Evolutionary conservation across 1,284 basidiomycete genomes (phyloP), one percentile per base, ranked within the genome.

Genomic region (Amanita bisporigera): DNA sequence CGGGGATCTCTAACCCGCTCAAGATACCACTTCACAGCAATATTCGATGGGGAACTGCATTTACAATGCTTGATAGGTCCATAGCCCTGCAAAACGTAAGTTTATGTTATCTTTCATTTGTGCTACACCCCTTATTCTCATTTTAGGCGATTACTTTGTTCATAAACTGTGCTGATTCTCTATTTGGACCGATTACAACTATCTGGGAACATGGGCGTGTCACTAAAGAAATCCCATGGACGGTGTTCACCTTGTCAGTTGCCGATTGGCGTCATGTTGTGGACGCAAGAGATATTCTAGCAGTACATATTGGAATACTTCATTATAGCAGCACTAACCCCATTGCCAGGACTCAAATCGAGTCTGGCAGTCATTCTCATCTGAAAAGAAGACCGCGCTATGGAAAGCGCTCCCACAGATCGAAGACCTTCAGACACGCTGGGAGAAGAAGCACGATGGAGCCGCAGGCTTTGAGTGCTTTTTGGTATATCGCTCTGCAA

Each of bases 11-110:
- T 9, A 41, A 21, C 1, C 61, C 63, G 0, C 70, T 73, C 26
- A 67, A 61, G 36, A 71, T 75, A 43, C 62, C 61, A 1, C 65
- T 76, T 0, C 74, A 76, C 29, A 68, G 68, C 26, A 76, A 76
- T 38, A 69, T 67, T 6, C 31, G 64, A 29, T 76, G 74, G 72
- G 73, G 73, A 11, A 68, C 67, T 15, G 74, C 74, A 6, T 66
- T 67, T 43, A 49, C 43, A 3, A 76, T 76, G 73, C 66, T 75
- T 12, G 66, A 70, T 6, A 63, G 57, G 17, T 69, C 71, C 17
- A 52, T 68, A 24, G 43, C 66, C 41, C 67, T 77, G 3, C 45
- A 59, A 40, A 50, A 68, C 62, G 74, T 76, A 66, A 55, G 19
- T 57, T n/a, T n/a, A n/a, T n/a, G n/a, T n/a, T n/a, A n/a, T n/a